Evolutionary conservation across 2,329 filamentous ascomycete genomes (phyloP).

Genomic region (Albophoma yamanashiensis): DNA sequence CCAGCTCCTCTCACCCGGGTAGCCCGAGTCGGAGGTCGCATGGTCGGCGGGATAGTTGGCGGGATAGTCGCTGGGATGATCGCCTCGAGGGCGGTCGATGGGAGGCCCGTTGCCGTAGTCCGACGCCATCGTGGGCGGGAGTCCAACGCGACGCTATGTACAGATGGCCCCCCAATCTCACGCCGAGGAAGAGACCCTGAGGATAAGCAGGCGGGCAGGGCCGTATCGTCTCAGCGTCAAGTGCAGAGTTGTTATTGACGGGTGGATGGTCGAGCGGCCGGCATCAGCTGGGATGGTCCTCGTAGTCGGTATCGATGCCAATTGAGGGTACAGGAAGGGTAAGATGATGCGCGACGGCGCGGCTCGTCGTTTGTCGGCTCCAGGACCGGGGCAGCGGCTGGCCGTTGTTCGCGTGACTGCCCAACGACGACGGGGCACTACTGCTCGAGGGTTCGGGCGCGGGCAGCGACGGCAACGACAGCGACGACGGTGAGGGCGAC

Average conservation of each 20-base stretch:
- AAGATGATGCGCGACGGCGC: slow-evolving; percentile 9
- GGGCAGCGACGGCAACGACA: slow-evolving; percentile 1
- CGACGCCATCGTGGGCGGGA: slow-evolving; percentile 29
- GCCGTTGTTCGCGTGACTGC: not conserved
- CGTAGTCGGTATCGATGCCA: slow-evolving; percentile 11
- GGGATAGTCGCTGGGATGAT: slow-evolving; percentile 17
- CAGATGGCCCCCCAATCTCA: slow-evolving; percentile 8
- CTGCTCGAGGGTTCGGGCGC: not conserved
- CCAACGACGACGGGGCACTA: not conserved
- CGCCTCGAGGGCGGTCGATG: slow-evolving; percentile 24
- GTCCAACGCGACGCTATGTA: slow-evolving; percentile 9
- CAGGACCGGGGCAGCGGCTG: slow-evolving; percentile 1
- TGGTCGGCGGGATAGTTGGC: slow-evolving; percentile 16
- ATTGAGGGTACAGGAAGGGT: slow-evolving; percentile 13
- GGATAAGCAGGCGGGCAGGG: not conserved
- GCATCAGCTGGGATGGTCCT: slow-evolving; percentile 21
- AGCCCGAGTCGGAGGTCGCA: slow-evolving; percentile 17
- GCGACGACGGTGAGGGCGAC: not conserved
- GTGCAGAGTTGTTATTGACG: slow-evolving; percentile 19
- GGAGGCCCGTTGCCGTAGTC: slow-evolving; percentile 33
- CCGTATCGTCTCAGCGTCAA: slow-evolving; percentile 18
- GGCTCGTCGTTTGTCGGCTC: slow-evolving; percentile 7
- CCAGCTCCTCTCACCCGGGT: slow-evolving; percentile 22
- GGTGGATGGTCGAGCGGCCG: slow-evolving; percentile 20
- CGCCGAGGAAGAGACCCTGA: not conserved